These are phyloP conservation scores for Phytophthora tubulina DNA, from an alignment of 352 stramenopile genomes.

Conservation along the genomic window DNA sequence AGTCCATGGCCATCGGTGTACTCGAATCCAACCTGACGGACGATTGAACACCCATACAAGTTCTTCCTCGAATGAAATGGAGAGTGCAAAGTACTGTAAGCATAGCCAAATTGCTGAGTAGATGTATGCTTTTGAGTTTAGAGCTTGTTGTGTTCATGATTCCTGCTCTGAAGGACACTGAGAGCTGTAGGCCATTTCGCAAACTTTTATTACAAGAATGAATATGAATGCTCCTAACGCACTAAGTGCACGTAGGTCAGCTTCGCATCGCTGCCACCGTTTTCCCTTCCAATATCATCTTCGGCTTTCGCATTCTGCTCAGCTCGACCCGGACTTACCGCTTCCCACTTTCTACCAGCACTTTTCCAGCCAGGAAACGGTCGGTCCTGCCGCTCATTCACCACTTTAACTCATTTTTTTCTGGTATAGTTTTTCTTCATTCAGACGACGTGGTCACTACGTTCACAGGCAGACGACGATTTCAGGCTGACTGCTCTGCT, in stretches of 20 bases:
- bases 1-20: constrained; percentile 86
- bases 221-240: constrained; percentile 45
- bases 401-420: constrained; percentile 21
- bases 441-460: constrained; percentile 44
- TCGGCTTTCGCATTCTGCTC: constrained; percentile 11
- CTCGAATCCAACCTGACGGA: constrained; percentile 88
- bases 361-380: background rate
- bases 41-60: constrained; percentile 47
- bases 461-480: constrained; percentile 31
- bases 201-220: constrained; percentile 50
- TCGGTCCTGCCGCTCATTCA: constrained; percentile 9
- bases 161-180: background rate
- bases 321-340: constrained; percentile 3
- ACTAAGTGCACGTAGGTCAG: constrained; percentile 22
- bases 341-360: constrained; percentile 12
- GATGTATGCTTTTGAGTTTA: background rate
- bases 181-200: constrained; percentile 18
- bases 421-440: constrained; percentile 41
- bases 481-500: constrained; percentile 28
- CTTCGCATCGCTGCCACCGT: constrained; percentile 11
- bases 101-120: constrained; percentile 20
- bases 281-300: background rate
- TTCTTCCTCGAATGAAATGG: constrained; percentile 6
- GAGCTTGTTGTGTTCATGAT: background rate
- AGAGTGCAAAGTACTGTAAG: constrained; percentile 2